A percentile compares a stretch with the other conserved stretches of the same genome.
Conservation (phyloP, 1,284 basidiomycete species). For the Blastosporella zonata region DNA sequence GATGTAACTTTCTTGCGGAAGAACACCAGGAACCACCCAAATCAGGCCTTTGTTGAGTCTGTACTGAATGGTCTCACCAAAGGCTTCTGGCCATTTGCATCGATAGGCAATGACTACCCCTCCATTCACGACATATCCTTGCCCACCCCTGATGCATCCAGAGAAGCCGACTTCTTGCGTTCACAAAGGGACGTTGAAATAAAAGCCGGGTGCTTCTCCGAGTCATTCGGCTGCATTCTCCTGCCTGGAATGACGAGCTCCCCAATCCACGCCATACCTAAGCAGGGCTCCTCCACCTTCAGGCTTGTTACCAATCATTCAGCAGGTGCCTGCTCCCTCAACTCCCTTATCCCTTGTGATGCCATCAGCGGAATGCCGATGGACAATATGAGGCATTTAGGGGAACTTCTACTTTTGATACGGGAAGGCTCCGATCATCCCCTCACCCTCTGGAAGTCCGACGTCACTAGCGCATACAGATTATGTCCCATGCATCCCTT, state of each 20-base stretch:
- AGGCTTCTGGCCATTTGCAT: no score
- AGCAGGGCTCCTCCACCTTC: not conserved
- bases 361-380: slow-evolving; percentile 20
- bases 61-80: no score
- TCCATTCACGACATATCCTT: slow-evolving; percentile 4
- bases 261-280: slow-evolving; percentile 37
- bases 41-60: no score
- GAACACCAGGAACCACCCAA: no score
- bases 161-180: slow-evolving; percentile 23
- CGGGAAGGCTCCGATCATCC: not conserved
- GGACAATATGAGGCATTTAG: slow-evolving; percentile 25
- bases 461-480: not conserved
- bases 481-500: not conserved
- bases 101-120: slow-evolving; percentile 5
- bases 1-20: no score
- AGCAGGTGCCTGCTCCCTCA: slow-evolving; percentile 29
- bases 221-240: slow-evolving; percentile 20
- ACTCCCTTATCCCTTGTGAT: slow-evolving; percentile 29
- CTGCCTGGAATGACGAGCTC: slow-evolving; percentile 44
- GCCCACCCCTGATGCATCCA: not conserved
- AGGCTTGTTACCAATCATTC: not conserved
- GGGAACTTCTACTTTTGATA: slow-evolving; percentile 4
- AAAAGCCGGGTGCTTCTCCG: not conserved
- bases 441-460: not conserved
- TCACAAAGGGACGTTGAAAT: not conserved